Evolutionary conservation across 2,329 filamentous ascomycete species (phyloP), one percentile per base, ranked within the genome.

Genomic region (Botrytis sinoallii): DNA sequence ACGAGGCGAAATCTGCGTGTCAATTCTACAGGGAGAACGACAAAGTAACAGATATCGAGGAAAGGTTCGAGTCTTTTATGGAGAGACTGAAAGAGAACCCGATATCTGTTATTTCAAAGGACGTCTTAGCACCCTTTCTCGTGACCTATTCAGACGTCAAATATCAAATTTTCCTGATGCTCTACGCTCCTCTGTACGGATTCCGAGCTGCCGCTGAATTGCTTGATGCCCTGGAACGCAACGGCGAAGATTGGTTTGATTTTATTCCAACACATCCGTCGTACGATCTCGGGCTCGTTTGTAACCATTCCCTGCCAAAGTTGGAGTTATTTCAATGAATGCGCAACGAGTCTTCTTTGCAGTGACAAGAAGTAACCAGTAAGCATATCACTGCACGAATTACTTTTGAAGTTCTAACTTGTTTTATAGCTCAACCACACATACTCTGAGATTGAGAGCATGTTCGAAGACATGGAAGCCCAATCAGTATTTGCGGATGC

Each of bases 241-340:
- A 84, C 6, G 82, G 88, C 32, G 84, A 84, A 0, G 73, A 78
- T 1, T 81, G 84, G 0, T 85, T 84, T 4, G 66, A 59, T 18
- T 25, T 29, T 64, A n/a, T 35, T 44, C 16, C 57, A 3, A 32
- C 48, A 4, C 64, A 55, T 16, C 70, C 29, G 12, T 64, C 48
- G 35, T 73, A 57, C 57, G 74, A 75, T 29, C 59, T 73, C 16
- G 40, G 67, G 14, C 40, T 72, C 16, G 67, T 75, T 18, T 79
- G 78, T 61, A 74, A 68, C 22, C 22, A 70, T 22, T 59, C 73
- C 18, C 38, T 57, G 16, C 74, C 77, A 68, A 63, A 70, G 32
- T 74, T 74, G 66, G 29, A 44, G 18, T 25, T 77, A 77, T 60
- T 74, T 73, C 7, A 68, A 66, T 7, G 79, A 80, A 80, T 29